These are phyloP conservation scores for Astragalus glycyphyllos DNA, from an alignment of 306 rosid genomes.

Conservation along the genomic window DNA sequence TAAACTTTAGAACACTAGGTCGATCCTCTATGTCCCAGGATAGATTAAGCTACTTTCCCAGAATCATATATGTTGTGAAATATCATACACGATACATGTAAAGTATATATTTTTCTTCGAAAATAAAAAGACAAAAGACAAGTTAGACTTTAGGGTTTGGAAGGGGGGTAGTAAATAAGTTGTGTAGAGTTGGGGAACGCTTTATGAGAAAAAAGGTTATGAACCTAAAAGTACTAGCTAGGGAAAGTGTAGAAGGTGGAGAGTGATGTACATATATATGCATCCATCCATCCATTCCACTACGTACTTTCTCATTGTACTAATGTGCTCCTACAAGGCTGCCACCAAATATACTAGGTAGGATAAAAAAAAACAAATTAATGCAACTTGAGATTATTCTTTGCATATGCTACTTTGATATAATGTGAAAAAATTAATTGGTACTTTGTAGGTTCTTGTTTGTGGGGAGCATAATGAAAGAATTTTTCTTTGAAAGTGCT, in stretches of 20 bases:
- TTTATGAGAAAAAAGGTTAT: constrained; percentile 37
- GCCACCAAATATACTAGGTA: constrained; percentile 41
- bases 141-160: constrained; percentile 10
- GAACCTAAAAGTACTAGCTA: constrained; percentile 14
- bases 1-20: too few species aligned
- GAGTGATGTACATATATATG: constrained; percentile 40
- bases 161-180: constrained; percentile 2
- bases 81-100: not conserved
- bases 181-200: constrained; percentile 39
- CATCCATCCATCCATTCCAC: constrained; percentile 33
- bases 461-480: not conserved
- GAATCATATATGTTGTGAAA: too few species aligned
- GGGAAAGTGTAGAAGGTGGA: constrained; percentile 50
- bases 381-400: constrained; percentile 37
- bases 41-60: too few species aligned
- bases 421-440: not conserved
- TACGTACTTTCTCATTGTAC: not conserved
- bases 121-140: not conserved
- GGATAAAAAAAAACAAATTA: not conserved
- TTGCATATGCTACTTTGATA: constrained; percentile 8
- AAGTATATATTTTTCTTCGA: constrained; percentile 25
- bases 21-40: too few species aligned
- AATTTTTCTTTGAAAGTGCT: constrained; percentile 8
- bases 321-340: constrained; percentile 56
- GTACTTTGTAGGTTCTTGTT: not conserved